These are phyloP conservation scores for Albophoma yamanashiensis DNA, from an alignment of 2,329 filamentous ascomycete genomes.

Conservation along the genomic window DNA sequence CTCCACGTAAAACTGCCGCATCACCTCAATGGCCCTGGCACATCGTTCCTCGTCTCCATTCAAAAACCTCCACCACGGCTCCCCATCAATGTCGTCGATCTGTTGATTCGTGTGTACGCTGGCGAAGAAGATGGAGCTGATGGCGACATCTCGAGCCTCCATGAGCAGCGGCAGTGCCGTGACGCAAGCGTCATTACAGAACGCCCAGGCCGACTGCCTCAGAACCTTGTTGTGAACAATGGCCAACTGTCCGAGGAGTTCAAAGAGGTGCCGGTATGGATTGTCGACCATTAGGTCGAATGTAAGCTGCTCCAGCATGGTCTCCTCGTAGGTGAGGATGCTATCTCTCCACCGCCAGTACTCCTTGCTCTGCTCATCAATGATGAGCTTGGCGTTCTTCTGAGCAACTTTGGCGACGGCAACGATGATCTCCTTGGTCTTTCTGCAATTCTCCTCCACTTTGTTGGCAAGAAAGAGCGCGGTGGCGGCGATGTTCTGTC, in stretches of 20 bases:
- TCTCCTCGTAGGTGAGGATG: conserved; percentile 84
- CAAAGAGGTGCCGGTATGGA: conserved; percentile 75
- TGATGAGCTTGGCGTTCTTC: conserved; percentile 80
- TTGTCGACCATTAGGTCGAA: conserved; percentile 90
- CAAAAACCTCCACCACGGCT: conserved; percentile 80
- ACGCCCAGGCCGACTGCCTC: conserved; percentile 83
- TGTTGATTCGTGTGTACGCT: conserved; percentile 61
- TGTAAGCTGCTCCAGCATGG: conserved; percentile 82
- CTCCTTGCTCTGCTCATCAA: conserved; percentile 96
- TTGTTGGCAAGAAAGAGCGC: conserved; percentile 92
- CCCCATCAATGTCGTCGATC: conserved; percentile 67
- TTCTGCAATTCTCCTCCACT: conserved; percentile 91
- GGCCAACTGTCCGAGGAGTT: conserved; percentile 63
- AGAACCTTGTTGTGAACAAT: conserved; percentile 72
- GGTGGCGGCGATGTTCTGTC: conserved; percentile 73
- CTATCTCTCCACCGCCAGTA: conserved; percentile 97
- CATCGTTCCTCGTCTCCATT: conserved; percentile 63
- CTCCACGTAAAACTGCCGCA: conserved; percentile 58
- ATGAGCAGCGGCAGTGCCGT: conserved; percentile 78
- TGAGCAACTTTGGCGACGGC: conserved; percentile 90
- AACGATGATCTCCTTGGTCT: conserved; percentile 90
- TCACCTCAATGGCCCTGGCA: conserved; percentile 60
- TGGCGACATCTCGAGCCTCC: conserved; percentile 69
- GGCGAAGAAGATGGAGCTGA: conserved; percentile 78
- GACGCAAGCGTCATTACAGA: conserved; percentile 81